These are phyloP conservation scores for Rutstroemia sydowiana DNA, from an alignment of 2,329 filamentous ascomycete species.

Conservation along the genomic window DNA sequence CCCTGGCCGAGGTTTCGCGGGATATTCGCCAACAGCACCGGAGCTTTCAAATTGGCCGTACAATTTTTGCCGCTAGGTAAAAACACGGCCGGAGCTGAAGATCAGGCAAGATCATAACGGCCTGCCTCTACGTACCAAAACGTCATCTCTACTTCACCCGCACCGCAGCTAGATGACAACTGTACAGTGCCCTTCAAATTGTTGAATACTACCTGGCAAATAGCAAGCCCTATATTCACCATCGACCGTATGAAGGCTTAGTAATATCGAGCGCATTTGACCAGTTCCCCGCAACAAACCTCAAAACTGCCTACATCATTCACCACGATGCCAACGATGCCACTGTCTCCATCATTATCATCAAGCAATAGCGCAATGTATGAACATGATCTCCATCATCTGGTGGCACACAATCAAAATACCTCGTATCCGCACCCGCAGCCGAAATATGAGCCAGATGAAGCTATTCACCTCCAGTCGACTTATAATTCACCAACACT, in stretches of 20 bases:
- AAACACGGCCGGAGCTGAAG: no score
- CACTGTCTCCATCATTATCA: slow-evolving; percentile 33
- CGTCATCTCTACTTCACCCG: no score
- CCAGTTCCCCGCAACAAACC: background rate
- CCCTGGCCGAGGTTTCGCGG: slow-evolving; percentile 5
- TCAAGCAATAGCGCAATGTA: slow-evolving; percentile 34
- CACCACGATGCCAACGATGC: slow-evolving; percentile 13
- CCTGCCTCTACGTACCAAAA: no score
- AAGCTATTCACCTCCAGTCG: slow-evolving; percentile 20
- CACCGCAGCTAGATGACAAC: no score
- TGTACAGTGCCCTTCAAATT: no score
- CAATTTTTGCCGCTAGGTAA: no score
- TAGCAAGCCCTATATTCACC: slow-evolving; percentile 1
- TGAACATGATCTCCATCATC: slow-evolving; percentile 37
- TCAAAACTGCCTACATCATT: background rate
- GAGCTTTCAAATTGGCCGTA: no score
- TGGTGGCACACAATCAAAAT: slow-evolving; percentile 38
- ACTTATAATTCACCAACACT: slow-evolving; percentile 25
- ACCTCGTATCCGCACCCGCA: slow-evolving; percentile 24
- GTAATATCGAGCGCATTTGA: background rate
- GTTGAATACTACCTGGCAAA: no score
- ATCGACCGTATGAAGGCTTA: background rate
- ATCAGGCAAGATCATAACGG: no score
- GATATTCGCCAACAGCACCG: background rate
- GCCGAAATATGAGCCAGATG: slow-evolving; percentile 22